These are phyloP conservation scores for Ramalina intermedia DNA, from an alignment of 495 filamentous ascomycete genomes.

Conservation along the genomic window DNA sequence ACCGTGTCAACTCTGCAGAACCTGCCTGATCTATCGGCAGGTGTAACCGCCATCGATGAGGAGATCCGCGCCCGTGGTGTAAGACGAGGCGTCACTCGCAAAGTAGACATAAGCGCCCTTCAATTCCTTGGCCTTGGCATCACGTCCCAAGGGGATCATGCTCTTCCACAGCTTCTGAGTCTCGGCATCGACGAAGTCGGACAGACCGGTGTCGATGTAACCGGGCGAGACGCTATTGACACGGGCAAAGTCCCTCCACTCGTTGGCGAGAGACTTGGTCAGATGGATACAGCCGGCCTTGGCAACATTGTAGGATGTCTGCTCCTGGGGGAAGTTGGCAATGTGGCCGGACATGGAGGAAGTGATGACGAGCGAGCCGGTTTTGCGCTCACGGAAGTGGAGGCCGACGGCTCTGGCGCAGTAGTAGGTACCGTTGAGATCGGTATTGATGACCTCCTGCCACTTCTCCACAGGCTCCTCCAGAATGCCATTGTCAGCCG, in stretches of 20 bases:
- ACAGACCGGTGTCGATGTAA: conserved; percentile 68
- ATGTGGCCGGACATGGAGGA: conserved; percentile 59
- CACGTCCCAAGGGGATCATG: conserved; percentile 66
- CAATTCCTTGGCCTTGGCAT: conserved; percentile 65
- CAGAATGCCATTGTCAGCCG: conserved; percentile 45
- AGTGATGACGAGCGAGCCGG: conserved; percentile 49
- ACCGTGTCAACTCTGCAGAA: no score
- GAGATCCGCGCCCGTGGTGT: conserved; percentile 71
- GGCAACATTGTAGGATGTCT: conserved; percentile 68
- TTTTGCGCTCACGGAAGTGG: conserved; percentile 47
- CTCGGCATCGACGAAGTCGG: conserved; percentile 58
- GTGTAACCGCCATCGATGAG: conserved; percentile 49
- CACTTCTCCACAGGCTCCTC: conserved; percentile 51
- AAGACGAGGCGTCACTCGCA: conserved; percentile 59
- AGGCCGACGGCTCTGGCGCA: conserved; percentile 52
- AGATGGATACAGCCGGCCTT: conserved; percentile 49
- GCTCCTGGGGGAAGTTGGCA: conserved; percentile 65
- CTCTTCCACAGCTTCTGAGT: conserved; percentile 56
- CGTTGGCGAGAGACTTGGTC: conserved; percentile 50
- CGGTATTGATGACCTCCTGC: conserved; percentile 52
- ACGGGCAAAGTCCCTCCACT: conserved; percentile 65
- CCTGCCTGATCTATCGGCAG: conserved; percentile 1
- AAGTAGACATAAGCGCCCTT: conserved; percentile 77
- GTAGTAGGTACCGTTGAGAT: conserved; percentile 51
- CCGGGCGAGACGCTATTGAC: conserved; percentile 63